Conservation (phyloP, 2,329 filamentous ascomycete genomes). For the Dactylellina cionopaga region DNA sequence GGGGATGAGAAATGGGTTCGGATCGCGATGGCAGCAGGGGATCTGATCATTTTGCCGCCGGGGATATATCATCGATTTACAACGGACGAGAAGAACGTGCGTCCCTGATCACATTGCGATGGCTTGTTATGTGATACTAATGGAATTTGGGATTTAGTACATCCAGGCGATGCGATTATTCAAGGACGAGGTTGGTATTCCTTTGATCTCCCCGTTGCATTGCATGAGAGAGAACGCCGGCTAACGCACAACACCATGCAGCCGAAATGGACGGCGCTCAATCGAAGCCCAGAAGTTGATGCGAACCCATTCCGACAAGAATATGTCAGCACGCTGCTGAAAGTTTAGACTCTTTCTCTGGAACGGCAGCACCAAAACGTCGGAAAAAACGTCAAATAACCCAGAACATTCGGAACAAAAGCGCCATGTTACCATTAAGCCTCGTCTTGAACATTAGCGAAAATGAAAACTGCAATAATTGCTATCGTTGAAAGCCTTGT, state of each 20-base stretch:
- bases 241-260: not conserved
- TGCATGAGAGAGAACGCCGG: not conserved
- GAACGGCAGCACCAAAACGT: too few species aligned
- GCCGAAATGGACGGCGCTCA: conserved; percentile 96
- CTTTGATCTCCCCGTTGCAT: not conserved
- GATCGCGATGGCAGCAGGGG: conserved; percentile 82
- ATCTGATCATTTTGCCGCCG: conserved; percentile 90
- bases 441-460: too few species aligned
- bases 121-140: not conserved
- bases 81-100: conserved; percentile 87
- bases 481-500: too few species aligned
- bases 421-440: too few species aligned
- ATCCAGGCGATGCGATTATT: conserved; percentile 96
- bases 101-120: conserved; percentile 63
- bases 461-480: too few species aligned
- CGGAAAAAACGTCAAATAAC: too few species aligned
- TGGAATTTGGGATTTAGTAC: conserved; percentile 71
- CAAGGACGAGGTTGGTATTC: conserved; percentile 75
- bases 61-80: conserved; percentile 99
- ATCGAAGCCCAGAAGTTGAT: conserved; percentile 80
- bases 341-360: conserved; percentile 32
- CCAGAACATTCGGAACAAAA: too few species aligned
- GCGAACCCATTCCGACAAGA: conserved; percentile 79
- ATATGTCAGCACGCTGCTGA: conserved; percentile 68
- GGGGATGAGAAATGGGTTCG: conserved; percentile 88